phyloP scores from a whole-genome alignment of 805 yeast species.

The Suhomyces kilbournensis region DNA sequence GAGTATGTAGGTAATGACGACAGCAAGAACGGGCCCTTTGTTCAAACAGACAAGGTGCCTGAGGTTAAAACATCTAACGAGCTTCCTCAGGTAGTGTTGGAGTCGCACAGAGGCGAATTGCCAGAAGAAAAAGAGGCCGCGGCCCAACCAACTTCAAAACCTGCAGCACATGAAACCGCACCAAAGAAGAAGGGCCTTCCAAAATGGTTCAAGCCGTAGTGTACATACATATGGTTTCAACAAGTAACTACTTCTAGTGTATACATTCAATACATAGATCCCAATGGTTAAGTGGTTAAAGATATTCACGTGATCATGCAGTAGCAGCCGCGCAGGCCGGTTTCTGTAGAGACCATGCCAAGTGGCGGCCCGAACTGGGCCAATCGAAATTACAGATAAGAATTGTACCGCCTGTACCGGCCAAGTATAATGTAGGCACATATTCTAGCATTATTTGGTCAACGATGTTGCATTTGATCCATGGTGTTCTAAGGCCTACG shows the following conservation, averaged over 20 bases:
- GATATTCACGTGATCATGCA: background rate
- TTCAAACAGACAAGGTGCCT: conserved; percentile 14
- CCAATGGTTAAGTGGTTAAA: too few relatives aligned
- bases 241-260: too few relatives aligned
- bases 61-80: conserved; percentile 23
- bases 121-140: conserved; percentile 23
- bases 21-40: conserved; percentile 23
- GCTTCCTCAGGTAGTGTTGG: conserved; percentile 37
- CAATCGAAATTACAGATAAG: background rate
- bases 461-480: background rate
- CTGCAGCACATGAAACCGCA: background rate
- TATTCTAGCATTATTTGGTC: background rate
- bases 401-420: background rate
- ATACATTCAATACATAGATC: background rate
- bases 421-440: background rate
- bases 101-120: conserved; percentile 27
- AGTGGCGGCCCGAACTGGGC: background rate
- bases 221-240: too few relatives aligned
- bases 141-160: background rate
- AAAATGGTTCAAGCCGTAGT: conserved; percentile 11
- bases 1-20: conserved; percentile 17
- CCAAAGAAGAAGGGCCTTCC: conserved; percentile 6
- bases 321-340: background rate
- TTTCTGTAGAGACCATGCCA: background rate
- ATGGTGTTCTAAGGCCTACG: background rate